Percentiles rank a stretch among this genome's conserved stretches.
These are phyloP conservation scores for Cutaneotrichosporon sp. DNA, from an alignment of 1,284 basidiomycete genomes.

Conservation along the genomic window DNA sequence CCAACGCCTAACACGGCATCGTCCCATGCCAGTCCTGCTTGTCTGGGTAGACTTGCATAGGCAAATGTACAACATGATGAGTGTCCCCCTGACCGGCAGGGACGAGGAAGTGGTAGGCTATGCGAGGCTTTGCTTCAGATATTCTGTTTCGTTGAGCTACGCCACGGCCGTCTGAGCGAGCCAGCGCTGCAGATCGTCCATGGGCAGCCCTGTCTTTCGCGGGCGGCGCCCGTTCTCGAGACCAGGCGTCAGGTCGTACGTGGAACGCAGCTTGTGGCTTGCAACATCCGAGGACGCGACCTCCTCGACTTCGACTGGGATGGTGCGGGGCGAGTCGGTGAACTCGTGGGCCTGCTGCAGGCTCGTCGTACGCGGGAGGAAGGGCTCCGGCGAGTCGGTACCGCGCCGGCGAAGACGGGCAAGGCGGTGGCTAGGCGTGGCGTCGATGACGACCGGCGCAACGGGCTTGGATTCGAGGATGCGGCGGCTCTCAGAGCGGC, in stretches of 20 bases:
- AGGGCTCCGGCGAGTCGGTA: neutral
- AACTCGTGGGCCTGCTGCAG: neutral
- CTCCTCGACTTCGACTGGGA: neutral
- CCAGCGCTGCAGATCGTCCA: constrained; percentile 26
- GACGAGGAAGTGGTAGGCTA: neutral
- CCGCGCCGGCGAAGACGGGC: neutral
- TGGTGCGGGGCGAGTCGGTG: neutral
- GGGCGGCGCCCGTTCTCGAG: constrained; percentile 21
- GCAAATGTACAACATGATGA: constrained; percentile 2
- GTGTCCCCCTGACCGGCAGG: neutral
- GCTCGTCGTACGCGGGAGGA: neutral
- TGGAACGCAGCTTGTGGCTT: constrained; percentile 4
- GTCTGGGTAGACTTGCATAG: neutral
- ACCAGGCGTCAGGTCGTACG: constrained; percentile 23
- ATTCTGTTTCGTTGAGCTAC: neutral
- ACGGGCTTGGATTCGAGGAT: neutral
- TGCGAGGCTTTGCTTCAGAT: neutral
- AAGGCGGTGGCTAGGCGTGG: neutral
- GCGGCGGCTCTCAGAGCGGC: constrained; percentile 3
- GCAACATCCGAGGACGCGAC: neutral
- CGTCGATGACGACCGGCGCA: neutral
- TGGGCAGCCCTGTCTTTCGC: constrained; percentile 23
- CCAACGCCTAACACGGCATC: neutral
- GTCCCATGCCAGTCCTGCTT: neutral
- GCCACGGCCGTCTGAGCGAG: constrained; percentile 14